Evolutionary conservation across 2,329 filamentous ascomycete species (phyloP), one percentile per base, ranked within the genome.

Genomic region (Penicillium sp.): DNA sequence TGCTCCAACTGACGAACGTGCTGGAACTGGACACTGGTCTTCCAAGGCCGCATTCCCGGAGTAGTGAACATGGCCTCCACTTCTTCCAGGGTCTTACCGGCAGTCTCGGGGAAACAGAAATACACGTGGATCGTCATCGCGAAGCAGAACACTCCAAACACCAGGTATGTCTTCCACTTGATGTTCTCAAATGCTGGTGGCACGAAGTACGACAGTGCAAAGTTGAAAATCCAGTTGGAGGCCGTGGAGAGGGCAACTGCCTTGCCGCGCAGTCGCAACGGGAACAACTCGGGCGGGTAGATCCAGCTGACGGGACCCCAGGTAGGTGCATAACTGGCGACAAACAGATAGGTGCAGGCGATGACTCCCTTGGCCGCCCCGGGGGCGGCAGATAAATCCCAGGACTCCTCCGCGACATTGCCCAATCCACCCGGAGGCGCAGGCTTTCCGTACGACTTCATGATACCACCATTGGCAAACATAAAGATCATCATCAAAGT

Each of bases 61-160:
- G 73, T 69, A 29, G 70, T 75, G 70, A 93, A 93, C 62, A 92
- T 87, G 14, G 14, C 14, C 19, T 90, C 88, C 72, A 92, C 87
- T 69, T 93, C 89, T 69, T 93, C 90, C 1, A 93, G 83, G 0
- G 88, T 89, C 74, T 86, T 90, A 13, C 88, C 88, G 81, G 69
- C 65, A 4, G 65, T 67, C 49, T 67, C 65, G 13, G 65, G 65
- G 58, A 67, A 67, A 21, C 53, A 51, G 35, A 92, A 79, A 71
- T 84, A 83, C 69, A 89, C 85, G 72, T 91, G 88, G 42, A 91
- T 68, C 46, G 86, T 85, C 64, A 89, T 88, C 21, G 80, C 79
- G 1, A 81, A 81, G 70, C 88, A 90, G 78, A 92, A 91, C 16
- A 86, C 81, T 7, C 82, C 90, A 68, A 93, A 93, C 60, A 93